Base-by-base conservation (phyloP, 768 basidiomycete genomes). In the Boletus subcaerulescens region DNA sequence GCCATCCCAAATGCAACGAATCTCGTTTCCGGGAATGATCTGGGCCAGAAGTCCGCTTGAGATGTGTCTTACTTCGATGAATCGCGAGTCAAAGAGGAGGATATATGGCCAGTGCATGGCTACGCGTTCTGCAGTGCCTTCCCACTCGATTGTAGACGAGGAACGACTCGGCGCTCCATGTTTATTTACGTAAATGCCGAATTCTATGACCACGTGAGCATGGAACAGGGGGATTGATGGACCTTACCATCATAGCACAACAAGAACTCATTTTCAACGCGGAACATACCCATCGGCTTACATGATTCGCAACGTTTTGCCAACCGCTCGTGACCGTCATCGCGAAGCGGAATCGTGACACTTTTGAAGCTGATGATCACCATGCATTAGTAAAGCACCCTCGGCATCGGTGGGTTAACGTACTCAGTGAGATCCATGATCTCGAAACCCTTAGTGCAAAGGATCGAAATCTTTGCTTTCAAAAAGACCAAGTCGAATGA, bases 341-440 rank as follows among this genome's bases (percentile, higher is more conserved):
- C 91, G 31, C 87, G 79, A 53, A 87, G 85, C 1, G 95, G 93
- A 56, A 98, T 91, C 3, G 92, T 93, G 2, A 89, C 87, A 66
- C 89, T 91, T 71, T 89, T 88, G 71, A 91, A 89, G 70, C 89
- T 92, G 32, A 44, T 29, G 14, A 29, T 18, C 45, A 18, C 5
- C 31, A 38, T 4, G 14, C 49, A 8, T 52, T 31, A 60, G 42
- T 17, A 18, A 53, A 11, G 12, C 15, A 39, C 12, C 7, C 13
- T 18, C 18, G 13, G 31, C 1, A 11, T n/a, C 32, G 45, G 31
- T 9, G 15, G 17, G 15, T 41, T 9, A 22, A 70, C 90, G 43
- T 75, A 96, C 91, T 95, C 91, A 22, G 85, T 84, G 40, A 98
- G 80, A 62, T 98, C 93, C 90, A 98, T 98, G 63, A 98, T 96